Evolutionary conservation across 768 basidiomycete genomes (phyloP), one percentile per base, ranked within the genome.

Genomic region (Coprinellus aureogranulatus): DNA sequence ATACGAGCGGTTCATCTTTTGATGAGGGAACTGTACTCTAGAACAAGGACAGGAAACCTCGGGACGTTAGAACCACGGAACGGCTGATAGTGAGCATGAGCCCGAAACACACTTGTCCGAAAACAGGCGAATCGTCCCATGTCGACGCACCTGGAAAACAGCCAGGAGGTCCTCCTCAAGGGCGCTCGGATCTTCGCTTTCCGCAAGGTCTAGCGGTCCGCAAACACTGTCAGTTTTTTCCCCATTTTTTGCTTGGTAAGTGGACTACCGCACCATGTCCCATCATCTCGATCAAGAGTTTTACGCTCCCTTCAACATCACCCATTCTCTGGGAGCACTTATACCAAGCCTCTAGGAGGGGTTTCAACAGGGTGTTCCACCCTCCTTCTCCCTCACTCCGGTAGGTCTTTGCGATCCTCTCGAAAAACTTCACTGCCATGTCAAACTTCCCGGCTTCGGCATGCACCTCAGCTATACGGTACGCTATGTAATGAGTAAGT

Each of bases 401-500:
- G 67, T 97, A 98, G 0, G 87, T 89, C 68, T 85, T 89, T 1
- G 90, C 88, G 58, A 98, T 96, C 14, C 94, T 86, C 67, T 96
- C 95, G 69, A 94, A 93, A 73, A 96, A 98, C 47, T 92, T 95
- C 66, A 95, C 83, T 11, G 94, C 94, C 81, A 93, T 83, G 54
- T 94, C 92, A 64, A 87, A 89, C 66, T 94, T 92, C 0, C 84
- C 85, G 2, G 88, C 84, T 14, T 86, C 79, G 59, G 84, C 82
- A 67, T 98, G 95, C 3, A 90, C 89, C 59, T 89, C 84, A 0
- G 94, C 96, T 54, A 99, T 98, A 30, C 88, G 84, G 69, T 84
- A 89, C 3, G 94, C 96, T 52, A 99, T 89, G 81, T 86, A 92
- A n/a, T 96, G 75, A 0, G 92, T 93, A 60, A 94, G 73, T 10